phyloP scores from a whole-genome alignment of 495 filamentous ascomycete species.

The Tuber umbilicatum region DNA sequence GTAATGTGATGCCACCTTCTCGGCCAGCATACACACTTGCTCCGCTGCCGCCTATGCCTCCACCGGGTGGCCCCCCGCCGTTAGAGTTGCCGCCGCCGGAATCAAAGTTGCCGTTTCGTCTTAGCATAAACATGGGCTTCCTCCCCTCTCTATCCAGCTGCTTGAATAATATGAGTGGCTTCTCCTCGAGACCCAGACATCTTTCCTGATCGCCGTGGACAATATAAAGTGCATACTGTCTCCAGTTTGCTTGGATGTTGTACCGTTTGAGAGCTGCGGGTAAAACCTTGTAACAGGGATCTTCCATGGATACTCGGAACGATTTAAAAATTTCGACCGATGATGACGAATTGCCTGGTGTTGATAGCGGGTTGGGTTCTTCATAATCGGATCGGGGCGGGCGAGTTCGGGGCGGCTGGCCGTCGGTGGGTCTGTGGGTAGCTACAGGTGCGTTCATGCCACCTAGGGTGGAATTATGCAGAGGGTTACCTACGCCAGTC shows the following conservation, averaged over 20 bases:
- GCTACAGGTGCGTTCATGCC: conserved; percentile 17
- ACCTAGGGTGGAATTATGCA: conserved; percentile 24
- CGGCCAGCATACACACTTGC: conserved; percentile 29
- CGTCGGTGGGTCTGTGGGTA: conserved; percentile 26
- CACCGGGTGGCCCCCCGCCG: conserved; percentile 8
- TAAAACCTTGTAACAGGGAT: conserved; percentile 93
- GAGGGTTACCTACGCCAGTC: conserved; percentile 44
- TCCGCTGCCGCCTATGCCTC: conserved; percentile 22
- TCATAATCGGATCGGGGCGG: conserved; percentile 22
- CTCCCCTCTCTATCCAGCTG: conserved; percentile 91
- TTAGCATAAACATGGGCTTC: conserved; percentile 98
- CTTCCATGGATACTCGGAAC: conserved; percentile 94
- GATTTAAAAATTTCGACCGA: conserved; percentile 85
- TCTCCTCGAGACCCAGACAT: conserved; percentile 83
- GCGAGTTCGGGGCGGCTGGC: conserved; percentile 12
- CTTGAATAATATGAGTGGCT: conserved; percentile 92
- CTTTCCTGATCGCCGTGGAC: conserved; percentile 96
- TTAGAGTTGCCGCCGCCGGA: conserved; percentile 13
- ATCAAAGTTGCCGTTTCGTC: conserved; percentile 44
- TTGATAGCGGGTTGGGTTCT: conserved; percentile 35
- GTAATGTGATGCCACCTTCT: conserved; percentile 32
- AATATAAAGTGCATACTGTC: conserved; percentile 94
- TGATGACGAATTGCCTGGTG: conserved; percentile 19
- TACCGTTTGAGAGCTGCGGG: conserved; percentile 95
- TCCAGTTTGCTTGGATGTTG: conserved; percentile 95